Base-by-base conservation (phyloP, 768 basidiomycete genomes). In the Amanita inopinata region DNA sequence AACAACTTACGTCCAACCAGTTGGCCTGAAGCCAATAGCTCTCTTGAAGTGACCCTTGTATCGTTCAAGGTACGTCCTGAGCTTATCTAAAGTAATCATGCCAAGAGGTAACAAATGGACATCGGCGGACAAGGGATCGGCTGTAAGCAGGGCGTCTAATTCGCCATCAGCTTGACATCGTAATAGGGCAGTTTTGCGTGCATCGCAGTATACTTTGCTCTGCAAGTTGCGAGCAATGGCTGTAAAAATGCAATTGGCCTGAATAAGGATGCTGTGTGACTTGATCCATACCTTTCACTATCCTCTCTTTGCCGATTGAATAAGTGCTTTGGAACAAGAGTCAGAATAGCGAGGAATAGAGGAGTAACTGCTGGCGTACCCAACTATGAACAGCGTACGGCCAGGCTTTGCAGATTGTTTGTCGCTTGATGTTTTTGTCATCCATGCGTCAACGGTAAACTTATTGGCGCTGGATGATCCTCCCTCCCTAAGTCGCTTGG, bases 231-330 rank as follows among this genome's bases (percentile, higher is more conserved):
- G 71, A 0, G 96, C 96, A 18, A 98, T 79, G 1, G 87, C 94
- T 91, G 50, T 12, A 12, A 6, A 5, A 14, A 20, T 14, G 17
- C 3, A 14, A 30, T 37, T 18, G 33, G 14, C 22, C 7, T 7
- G 27, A n/a, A 28, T 28, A 28, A 28, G 27, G 27, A 28, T 9
- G 10, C 22, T 32, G 11, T 9, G 7, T 23, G 3, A 23, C 19
- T 23, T 27, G 38, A 19, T 8, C 18, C 52, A 23, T 44, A 88
- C 90, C 91, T 74, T 97, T 96, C 30, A 96, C 92, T 30, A 98
- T 85, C 17, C 96, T 80, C 60, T 99, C 96, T 59, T 99, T 99
- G 30, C 96, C 96, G 37, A 98, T 90, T 0, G 89, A 89, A 61
- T 99, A 99, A 0, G 96, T 97, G 7, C 91, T 90, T 42, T 23